Percentiles rank a stretch among this genome's conserved stretches.
Conservation (phyloP, 768 basidiomycete genomes). For the Leucosporidium yakuticum region DNA sequence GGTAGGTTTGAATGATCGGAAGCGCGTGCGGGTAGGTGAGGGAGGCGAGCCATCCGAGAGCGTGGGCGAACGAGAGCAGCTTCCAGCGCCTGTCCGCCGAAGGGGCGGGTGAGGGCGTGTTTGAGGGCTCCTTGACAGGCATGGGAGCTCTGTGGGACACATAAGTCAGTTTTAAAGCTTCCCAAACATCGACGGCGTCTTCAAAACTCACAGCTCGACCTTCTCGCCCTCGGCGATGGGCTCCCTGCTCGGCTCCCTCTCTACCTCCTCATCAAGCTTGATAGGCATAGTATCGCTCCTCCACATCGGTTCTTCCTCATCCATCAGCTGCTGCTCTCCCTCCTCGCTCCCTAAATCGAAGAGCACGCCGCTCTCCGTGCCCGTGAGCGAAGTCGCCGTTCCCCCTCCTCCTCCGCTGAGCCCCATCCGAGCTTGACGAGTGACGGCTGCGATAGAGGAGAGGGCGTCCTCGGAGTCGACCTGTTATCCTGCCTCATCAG, state of each 20-base stretch:
- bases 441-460: slow-evolving; percentile 20
- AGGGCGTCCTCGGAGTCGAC: slow-evolving; percentile 24
- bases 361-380: too few relatives aligned
- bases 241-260: not conserved
- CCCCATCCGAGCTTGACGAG: slow-evolving; percentile 15
- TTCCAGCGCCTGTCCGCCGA: slow-evolving; percentile 14
- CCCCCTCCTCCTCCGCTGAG: not conserved
- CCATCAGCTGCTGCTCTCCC: not conserved
- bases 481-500: not conserved
- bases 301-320: not conserved
- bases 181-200: not conserved
- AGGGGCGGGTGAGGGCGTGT: not conserved
- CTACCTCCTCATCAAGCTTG: not conserved
- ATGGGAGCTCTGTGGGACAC: not conserved
- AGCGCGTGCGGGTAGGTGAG: not conserved
- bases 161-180: not conserved
- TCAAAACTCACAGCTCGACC: too few relatives aligned
- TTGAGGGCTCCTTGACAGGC: not conserved
- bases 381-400: too few relatives aligned
- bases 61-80: slow-evolving; percentile 12
- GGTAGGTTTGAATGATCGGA: too few relatives aligned
- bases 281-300: not conserved
- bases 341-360: not conserved
- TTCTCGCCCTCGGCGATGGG: too few relatives aligned
- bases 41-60: not conserved